Conservation (phyloP, 768 basidiomycete species). For the Termitomyces sp. region DNA sequence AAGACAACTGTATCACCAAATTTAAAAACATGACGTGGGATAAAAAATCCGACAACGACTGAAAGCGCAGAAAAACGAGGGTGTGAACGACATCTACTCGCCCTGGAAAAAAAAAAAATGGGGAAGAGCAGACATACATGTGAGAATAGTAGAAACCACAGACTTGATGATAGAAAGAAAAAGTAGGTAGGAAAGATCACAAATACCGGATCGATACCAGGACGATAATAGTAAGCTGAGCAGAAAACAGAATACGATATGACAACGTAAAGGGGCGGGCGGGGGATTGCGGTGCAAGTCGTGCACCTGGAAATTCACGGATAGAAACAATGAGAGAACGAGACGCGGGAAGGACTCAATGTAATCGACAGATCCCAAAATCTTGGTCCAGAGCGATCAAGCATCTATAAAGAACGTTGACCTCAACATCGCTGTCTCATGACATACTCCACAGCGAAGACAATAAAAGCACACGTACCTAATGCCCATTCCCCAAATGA, state of each 20-base stretch:
- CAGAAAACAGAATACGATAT: conserved; percentile 6
- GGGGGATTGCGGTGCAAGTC: too few relatives aligned
- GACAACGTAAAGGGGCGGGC: background rate
- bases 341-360: background rate
- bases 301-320: background rate
- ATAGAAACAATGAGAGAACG: background rate
- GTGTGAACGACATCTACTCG: background rate
- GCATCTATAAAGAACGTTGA: background rate
- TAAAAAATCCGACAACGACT: background rate
- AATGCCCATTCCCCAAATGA: conserved; percentile 26
- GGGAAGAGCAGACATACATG: background rate
- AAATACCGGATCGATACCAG: conserved; percentile 2
- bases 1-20: background rate
- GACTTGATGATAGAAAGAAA: background rate
- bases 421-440: background rate
- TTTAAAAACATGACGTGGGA: background rate
- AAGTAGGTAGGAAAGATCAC: background rate
- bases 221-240: background rate
- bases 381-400: background rate
- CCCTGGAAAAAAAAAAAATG: background rate
- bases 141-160: background rate
- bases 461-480: background rate
- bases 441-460: background rate
- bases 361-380: background rate
- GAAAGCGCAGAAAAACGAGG: background rate